Evolutionary conservation across 345 rosid genomes (phyloP).

Genomic region (Dipteronia sinensis): DNA sequence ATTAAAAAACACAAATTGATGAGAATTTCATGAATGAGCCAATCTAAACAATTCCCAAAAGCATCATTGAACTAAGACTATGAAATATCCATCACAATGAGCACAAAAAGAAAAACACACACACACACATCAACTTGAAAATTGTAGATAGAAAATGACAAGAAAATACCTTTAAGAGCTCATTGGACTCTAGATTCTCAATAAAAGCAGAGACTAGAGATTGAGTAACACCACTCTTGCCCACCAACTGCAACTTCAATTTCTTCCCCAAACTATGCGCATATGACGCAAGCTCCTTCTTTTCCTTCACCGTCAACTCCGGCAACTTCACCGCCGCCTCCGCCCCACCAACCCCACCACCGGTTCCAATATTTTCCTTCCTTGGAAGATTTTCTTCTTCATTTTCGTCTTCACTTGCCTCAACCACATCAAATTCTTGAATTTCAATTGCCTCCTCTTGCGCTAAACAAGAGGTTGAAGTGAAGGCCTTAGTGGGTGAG

Average conservation of each 20-base stretch:
- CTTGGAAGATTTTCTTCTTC: neutral
- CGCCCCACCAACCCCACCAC: neutral
- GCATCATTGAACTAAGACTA: neutral
- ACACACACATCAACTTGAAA: neutral
- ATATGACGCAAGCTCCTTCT: constrained; percentile 44
- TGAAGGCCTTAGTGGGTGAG: constrained; percentile 14
- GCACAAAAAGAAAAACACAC: neutral
- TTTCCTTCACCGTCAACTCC: constrained; percentile 40
- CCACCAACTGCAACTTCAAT: constrained; percentile 37
- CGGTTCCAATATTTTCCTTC: neutral
- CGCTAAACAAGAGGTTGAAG: constrained; percentile 15
- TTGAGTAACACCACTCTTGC: constrained; percentile 42
- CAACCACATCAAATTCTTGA: constrained; percentile 1
- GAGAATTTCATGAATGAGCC: neutral
- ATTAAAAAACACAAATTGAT: neutral
- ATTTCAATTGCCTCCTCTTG: constrained; percentile 3
- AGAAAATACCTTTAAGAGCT: constrained; percentile 37
- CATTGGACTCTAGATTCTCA: constrained; percentile 45
- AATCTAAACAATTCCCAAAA: neutral
- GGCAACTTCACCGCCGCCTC: constrained; percentile 19
- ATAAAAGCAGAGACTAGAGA: constrained; percentile 32
- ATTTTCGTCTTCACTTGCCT: neutral
- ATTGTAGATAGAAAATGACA: neutral
- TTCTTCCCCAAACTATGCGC: constrained; percentile 43
- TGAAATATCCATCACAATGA: neutral